Percentiles rank a stretch among this genome's conserved stretches.
Conservation (phyloP, 2,329 filamentous ascomycete species). For the Cercospora zeina region DNA sequence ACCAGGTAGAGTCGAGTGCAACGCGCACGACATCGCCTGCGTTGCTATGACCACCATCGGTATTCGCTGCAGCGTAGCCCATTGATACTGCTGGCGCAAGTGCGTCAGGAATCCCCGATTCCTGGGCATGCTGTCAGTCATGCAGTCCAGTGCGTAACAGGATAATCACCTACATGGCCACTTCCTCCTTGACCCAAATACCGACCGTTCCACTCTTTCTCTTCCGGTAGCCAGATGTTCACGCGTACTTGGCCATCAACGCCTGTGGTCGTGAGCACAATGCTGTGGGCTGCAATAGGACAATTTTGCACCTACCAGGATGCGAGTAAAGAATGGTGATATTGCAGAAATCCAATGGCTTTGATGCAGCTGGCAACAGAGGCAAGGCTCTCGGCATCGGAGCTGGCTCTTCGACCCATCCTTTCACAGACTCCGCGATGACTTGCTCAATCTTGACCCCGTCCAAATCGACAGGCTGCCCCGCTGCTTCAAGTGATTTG, state of each 20-base stretch:
- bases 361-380: slow-evolving; percentile 13
- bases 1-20: slow-evolving; percentile 25
- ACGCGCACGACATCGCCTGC: slow-evolving; percentile 13
- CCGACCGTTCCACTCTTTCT: slow-evolving; percentile 37
- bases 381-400: slow-evolving; percentile 17
- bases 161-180: slow-evolving; percentile 32
- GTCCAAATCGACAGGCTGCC: not conserved
- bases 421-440: slow-evolving; percentile 15
- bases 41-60: slow-evolving; percentile 32
- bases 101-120: slow-evolving; percentile 29
- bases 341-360: slow-evolving; percentile 39
- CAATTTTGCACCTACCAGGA: slow-evolving; percentile 26
- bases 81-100: slow-evolving; percentile 25
- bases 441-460: slow-evolving; percentile 12
- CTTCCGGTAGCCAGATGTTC: slow-evolving; percentile 36
- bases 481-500: slow-evolving; percentile 1
- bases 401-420: slow-evolving; percentile 21
- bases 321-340: slow-evolving; percentile 44
- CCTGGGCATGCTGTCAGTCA: slow-evolving; percentile 17
- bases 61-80: slow-evolving; percentile 35
- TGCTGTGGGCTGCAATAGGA: too few relatives aligned
- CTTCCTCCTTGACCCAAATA: slow-evolving; percentile 47
- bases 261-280: slow-evolving; percentile 11
- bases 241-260: slow-evolving; percentile 37
- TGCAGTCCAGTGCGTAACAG: not conserved